Evolutionary conservation across 768 basidiomycete species (phyloP), one percentile per base, ranked within the genome.

Genomic region (Suillus alpinus): DNA sequence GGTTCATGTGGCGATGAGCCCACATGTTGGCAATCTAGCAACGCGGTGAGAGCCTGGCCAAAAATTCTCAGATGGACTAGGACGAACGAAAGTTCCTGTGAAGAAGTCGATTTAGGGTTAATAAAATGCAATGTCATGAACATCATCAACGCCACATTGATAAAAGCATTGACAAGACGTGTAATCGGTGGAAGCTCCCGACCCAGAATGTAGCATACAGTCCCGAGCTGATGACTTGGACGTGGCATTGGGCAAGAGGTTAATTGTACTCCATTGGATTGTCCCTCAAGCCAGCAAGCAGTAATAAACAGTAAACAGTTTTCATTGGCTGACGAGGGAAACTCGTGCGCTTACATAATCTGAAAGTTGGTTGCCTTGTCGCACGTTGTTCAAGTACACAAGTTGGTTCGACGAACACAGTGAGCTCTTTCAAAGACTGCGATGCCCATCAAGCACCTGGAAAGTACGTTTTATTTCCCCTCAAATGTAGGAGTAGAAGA

Each of bases 381-480:
- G 69, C 23, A 55, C 68, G 69, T 66, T 61, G 71, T 61, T 65
- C 66, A 61, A 64, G 62, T 29, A 32, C 29, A 23, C 47, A 60
- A 59, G 61, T 32, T 50, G 31, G 49, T 31, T 32, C 41, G 55
- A 49, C 53, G 39, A 50, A 23, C 26, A 44, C 50, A 32, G 51
- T 32, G 60, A 57, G 44, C 56, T 65, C 60, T 57, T 41, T 60
- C 63, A 61, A 43, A 59, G 60, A 40, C 18, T 55, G 64, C 74
- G 66, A 92, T 93, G 91, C 83, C 91, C 72, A 87, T 92, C 74
- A 92, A 92, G 71, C 84, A 92, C 71, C 79, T 93, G 56, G 91
- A 93, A 80, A 86, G 91, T 92, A 69, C 77, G 88, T 63, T 13
- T 6, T 16, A 57, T 44, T 46, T 51, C 44, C 32, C 26, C 3